These are phyloP conservation scores for Sextonia rubra DNA, from an alignment of 164 flowering plant species.

Conservation along the genomic window DNA sequence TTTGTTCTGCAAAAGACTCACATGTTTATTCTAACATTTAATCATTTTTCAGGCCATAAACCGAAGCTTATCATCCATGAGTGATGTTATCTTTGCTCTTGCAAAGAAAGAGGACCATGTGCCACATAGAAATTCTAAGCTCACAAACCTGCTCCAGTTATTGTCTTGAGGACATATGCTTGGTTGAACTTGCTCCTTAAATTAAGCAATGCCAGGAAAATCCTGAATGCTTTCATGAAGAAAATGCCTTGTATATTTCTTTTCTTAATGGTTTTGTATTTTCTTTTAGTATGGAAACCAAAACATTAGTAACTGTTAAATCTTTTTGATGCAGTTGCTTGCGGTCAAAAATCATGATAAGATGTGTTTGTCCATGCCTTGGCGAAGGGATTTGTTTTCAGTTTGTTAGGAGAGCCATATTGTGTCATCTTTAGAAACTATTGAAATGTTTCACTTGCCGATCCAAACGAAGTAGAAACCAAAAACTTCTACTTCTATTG, in stretches of 20 bases:
- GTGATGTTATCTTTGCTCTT: slow-evolving; percentile 86
- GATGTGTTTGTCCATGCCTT: too few species aligned
- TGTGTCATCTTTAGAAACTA: too few species aligned
- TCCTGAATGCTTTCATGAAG: neutral
- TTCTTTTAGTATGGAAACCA: neutral
- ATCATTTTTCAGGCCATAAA: slow-evolving; percentile 66
- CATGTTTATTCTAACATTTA: neutral
- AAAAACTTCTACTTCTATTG: too few species aligned
- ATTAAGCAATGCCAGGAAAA: neutral
- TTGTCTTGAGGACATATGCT: neutral
- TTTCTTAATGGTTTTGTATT: too few species aligned
- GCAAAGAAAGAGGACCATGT: slow-evolving; percentile 91
- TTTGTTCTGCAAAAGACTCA: neutral
- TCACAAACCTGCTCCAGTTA: slow-evolving; percentile 98
- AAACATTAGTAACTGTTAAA: too few species aligned
- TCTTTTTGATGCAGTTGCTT: too few species aligned
- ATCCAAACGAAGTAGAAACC: too few species aligned
- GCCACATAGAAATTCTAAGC: slow-evolving; percentile 89
- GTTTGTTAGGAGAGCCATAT: too few species aligned
- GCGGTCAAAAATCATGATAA: too few species aligned
- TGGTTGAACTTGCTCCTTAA: neutral
- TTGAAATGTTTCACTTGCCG: too few species aligned
- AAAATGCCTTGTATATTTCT: neutral
- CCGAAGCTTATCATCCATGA: slow-evolving; percentile 76
- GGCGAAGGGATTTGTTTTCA: too few species aligned